phyloP scores from a whole-genome alignment of 331 rosid species.

The Malus hybrid region DNA sequence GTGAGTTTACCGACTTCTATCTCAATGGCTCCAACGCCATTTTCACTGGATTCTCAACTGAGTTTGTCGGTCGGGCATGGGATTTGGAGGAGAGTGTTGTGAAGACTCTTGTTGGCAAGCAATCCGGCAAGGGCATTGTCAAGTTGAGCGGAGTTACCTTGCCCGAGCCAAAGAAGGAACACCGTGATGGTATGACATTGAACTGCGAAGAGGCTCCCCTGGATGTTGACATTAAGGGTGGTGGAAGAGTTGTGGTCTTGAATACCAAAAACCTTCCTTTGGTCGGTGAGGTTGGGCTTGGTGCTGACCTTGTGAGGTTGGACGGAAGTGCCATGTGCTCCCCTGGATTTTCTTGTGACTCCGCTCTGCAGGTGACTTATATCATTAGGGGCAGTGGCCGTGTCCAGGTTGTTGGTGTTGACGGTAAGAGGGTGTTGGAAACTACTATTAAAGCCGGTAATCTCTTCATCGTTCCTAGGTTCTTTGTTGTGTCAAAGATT shows the following conservation, averaged over 20 bases:
- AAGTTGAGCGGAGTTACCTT: slow-evolving; percentile 32
- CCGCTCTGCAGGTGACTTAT: slow-evolving; percentile 78
- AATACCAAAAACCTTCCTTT: slow-evolving; percentile 79
- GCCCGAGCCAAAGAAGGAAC: slow-evolving; percentile 51
- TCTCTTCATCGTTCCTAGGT: slow-evolving; percentile 77
- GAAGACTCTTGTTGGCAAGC: slow-evolving; percentile 50
- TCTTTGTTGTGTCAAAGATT: slow-evolving; percentile 77
- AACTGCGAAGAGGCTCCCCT: slow-evolving; percentile 70
- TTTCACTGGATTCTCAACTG: slow-evolving; percentile 64
- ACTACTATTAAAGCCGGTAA: slow-evolving; percentile 62
- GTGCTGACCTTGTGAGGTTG: slow-evolving; percentile 76
- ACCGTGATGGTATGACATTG: slow-evolving; percentile 55
- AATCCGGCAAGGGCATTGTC: slow-evolving; percentile 55
- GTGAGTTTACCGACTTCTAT: slow-evolving; percentile 66
- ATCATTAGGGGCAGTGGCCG: slow-evolving; percentile 64
- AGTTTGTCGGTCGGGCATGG: slow-evolving; percentile 80
- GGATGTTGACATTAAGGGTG: slow-evolving; percentile 58
- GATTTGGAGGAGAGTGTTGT: slow-evolving; percentile 56
- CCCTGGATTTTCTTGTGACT: slow-evolving; percentile 83
- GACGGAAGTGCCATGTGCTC: slow-evolving; percentile 79
- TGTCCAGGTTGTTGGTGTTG: slow-evolving; percentile 64
- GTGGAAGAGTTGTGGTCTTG: slow-evolving; percentile 80
- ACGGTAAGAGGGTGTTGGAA: slow-evolving; percentile 67
- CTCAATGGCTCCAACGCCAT: slow-evolving; percentile 67
- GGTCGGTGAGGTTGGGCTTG: slow-evolving; percentile 70